Percentiles rank a stretch among this genome's conserved stretches.
phyloP scores from a whole-genome alignment of 208 protist species.

The Trypanosoma platydactyli region DNA sequence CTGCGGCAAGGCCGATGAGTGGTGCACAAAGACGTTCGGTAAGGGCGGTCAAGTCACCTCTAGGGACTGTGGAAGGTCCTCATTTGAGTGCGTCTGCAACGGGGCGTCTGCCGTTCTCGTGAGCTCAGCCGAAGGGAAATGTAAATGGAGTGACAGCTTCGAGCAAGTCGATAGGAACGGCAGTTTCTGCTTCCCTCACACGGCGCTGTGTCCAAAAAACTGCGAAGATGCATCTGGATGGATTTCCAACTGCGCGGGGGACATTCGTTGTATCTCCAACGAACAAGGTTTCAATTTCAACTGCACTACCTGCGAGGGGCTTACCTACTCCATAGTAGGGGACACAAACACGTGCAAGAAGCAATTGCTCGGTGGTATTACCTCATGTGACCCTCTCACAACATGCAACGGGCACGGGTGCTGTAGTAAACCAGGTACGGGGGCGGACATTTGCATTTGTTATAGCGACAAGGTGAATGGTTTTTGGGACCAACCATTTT shows the following conservation, averaged over 20 bases:
- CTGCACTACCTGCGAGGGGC: conserved; percentile 64
- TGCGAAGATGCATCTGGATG: conserved; percentile 35
- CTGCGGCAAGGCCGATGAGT: conserved; percentile 21
- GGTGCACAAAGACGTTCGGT: conserved; percentile 41
- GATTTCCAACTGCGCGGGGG: conserved; percentile 33
- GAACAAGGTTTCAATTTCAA: conserved; percentile 25
- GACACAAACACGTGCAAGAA: conserved; percentile 18
- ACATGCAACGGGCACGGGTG: conserved; percentile 66
- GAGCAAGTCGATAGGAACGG: conserved; percentile 37
- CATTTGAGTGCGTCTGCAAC: conserved; percentile 56
- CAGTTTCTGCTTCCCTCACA: conserved; percentile 52
- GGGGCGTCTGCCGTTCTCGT: conserved; percentile 13
- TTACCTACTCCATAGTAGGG: conserved; percentile 42
- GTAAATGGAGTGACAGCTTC: conserved; percentile 53
- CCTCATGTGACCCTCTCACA: conserved; percentile 25
- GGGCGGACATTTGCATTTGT: conserved; percentile 38
- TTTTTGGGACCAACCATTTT: conserved; percentile 40
- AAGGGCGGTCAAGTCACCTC: conserved; percentile 37
- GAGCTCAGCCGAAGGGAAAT: conserved; percentile 20
- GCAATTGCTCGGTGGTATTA: conserved; percentile 22
- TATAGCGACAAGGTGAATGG: conserved; percentile 39
- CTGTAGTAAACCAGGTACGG: conserved; percentile 29
- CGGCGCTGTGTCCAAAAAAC: conserved; percentile 41
- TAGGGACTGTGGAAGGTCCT: conserved; percentile 12
- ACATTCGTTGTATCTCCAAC: conserved; percentile 1